Conservation (phyloP, 2,329 filamentous ascomycete species). For the Exophiala oligosperma region DNA sequence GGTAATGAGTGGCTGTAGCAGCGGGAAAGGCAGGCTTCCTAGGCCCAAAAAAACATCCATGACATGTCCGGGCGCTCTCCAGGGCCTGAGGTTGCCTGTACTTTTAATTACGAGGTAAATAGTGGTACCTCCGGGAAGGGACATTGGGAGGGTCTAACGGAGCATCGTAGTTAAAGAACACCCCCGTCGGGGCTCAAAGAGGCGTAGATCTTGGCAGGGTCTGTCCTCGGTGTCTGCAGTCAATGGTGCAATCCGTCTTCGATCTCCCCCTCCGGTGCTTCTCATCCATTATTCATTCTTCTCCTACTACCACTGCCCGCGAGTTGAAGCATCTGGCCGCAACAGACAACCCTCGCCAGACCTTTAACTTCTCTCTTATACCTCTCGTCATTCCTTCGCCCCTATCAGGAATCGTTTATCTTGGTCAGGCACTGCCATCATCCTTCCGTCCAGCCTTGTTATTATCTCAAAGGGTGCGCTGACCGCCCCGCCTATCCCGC, state of each 20-base stretch:
- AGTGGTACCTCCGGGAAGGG: too few relatives aligned
- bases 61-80: neutral
- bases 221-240: too few relatives aligned
- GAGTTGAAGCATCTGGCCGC: too few relatives aligned
- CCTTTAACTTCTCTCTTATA: too few relatives aligned
- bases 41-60: neutral
- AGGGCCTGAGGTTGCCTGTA: neutral
- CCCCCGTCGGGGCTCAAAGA: too few relatives aligned
- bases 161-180: too few relatives aligned
- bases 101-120: neutral
- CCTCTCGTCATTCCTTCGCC: neutral
- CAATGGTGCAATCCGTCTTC: too few relatives aligned
- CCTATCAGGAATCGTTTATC: neutral
- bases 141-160: neutral
- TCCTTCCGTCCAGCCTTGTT: neutral
- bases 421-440: neutral
- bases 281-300: too few relatives aligned
- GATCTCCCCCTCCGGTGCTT: too few relatives aligned
- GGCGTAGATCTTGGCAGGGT: too few relatives aligned
- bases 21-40: neutral
- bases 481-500: slow-evolving; percentile 8
- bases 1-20: too few relatives aligned
- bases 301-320: too few relatives aligned
- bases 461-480: neutral
- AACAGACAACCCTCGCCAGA: neutral